phyloP scores from a whole-genome alignment of 805 yeast species.

The Sugiyamaella smithiae region DNA sequence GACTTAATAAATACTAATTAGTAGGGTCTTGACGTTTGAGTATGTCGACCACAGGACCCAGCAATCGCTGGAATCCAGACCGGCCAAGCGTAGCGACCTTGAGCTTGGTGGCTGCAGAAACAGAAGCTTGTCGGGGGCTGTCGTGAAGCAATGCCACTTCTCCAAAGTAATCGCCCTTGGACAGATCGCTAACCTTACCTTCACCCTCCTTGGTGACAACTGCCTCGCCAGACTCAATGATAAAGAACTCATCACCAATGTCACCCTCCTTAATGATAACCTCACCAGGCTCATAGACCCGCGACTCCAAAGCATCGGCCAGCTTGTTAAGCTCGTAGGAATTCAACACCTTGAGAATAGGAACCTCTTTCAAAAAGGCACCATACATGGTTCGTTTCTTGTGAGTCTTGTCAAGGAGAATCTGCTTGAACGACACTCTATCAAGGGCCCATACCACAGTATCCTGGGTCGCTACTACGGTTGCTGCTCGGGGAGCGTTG shows the following conservation, averaged over 20 bases:
- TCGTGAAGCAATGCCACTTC: conserved; percentile 92
- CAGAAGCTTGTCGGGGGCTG: conserved; percentile 91
- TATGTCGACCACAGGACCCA: conserved; percentile 92
- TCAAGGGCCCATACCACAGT: conserved; percentile 89
- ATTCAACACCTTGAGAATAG: conserved; percentile 69
- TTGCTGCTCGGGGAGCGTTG: conserved; percentile 96
- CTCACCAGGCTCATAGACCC: conserved; percentile 65
- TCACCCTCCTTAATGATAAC: conserved; percentile 85
- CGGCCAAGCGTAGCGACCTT: conserved; percentile 92
- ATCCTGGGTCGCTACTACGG: conserved; percentile 71
- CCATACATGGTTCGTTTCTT: conserved; percentile 90
- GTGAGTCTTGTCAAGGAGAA: conserved; percentile 84
- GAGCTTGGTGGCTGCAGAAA: conserved; percentile 67
- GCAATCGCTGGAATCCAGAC: conserved; percentile 86
- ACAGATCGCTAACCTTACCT: conserved; percentile 53
- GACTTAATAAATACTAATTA: conserved; percentile 7
- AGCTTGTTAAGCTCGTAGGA: conserved; percentile 82
- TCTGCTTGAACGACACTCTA: conserved; percentile 87
- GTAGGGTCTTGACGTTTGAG: conserved; percentile 83
- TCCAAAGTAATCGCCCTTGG: conserved; percentile 92
- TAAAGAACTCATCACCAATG: conserved; percentile 68
- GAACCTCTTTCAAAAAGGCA: conserved; percentile 80
- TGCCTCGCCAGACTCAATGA: conserved; percentile 80
- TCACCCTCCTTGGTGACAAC: conserved; percentile 61
- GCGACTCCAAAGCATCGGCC: conserved; percentile 91